Conservation (phyloP, 345 rosid genomes). For the Salix exigua region DNA sequence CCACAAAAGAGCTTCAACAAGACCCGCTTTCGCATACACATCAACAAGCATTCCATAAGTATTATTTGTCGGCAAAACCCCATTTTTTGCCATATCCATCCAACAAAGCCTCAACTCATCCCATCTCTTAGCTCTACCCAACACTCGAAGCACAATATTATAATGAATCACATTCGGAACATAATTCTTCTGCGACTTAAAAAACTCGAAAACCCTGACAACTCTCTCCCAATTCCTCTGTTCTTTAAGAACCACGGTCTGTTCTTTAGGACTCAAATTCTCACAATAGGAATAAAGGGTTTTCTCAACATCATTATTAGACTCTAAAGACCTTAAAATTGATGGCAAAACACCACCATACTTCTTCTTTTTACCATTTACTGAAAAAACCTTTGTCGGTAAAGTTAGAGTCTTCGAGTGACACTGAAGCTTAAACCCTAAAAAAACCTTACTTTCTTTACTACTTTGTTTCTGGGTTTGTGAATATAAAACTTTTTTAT, state of each 20-base stretch:
- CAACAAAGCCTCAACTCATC: slow-evolving; percentile 75
- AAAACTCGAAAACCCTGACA: slow-evolving; percentile 64
- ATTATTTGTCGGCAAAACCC: slow-evolving; percentile 65
- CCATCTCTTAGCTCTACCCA: slow-evolving; percentile 86
- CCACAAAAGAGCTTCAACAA: slow-evolving; percentile 83
- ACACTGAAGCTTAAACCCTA: slow-evolving; percentile 50
- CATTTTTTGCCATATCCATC: slow-evolving; percentile 76
- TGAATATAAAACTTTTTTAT: slow-evolving; percentile 2
- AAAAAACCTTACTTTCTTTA: slow-evolving; percentile 29
- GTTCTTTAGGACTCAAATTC: slow-evolving; percentile 67
- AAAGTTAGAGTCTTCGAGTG: slow-evolving; percentile 36
- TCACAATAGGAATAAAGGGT: slow-evolving; percentile 49
- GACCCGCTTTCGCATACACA: slow-evolving; percentile 85
- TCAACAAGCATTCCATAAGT: slow-evolving; percentile 87
- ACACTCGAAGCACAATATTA: slow-evolving; percentile 65
- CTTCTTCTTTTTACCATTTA: slow-evolving; percentile 34
- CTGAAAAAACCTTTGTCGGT: slow-evolving; percentile 36
- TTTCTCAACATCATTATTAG: slow-evolving; percentile 46
- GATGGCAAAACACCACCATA: slow-evolving; percentile 61
- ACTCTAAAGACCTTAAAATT: slow-evolving; percentile 55
- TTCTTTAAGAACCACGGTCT: slow-evolving; percentile 72
- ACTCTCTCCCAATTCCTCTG: slow-evolving; percentile 57
- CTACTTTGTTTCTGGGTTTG: slow-evolving; percentile 17
- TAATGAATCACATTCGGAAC: slow-evolving; percentile 78
- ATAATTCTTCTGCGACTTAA: slow-evolving; percentile 58